Evolutionary conservation across 2,329 filamentous ascomycete species (phyloP), one percentile per base, ranked within the genome.

Genomic region (Ilyonectria robusta): DNA sequence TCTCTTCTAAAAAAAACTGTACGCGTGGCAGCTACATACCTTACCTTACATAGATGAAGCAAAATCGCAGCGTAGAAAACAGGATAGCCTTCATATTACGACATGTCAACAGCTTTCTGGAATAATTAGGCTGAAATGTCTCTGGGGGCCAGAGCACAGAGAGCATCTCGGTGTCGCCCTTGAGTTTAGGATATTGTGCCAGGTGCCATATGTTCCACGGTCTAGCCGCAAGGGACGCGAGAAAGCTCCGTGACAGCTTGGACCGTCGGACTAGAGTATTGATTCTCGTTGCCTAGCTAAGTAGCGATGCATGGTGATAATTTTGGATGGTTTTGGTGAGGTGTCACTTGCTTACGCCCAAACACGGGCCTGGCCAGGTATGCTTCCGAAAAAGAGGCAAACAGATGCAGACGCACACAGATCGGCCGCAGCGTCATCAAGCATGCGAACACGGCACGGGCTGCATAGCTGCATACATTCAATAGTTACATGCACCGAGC

Each of bases 391-490:
- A 42, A 17, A 42, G 7, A 42, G 40, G 5, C 15, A 17, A 15
- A 7, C 17, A 19, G 15, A 42, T n/a, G 15, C 40, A 42, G 40
- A 42, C 17, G 7, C 6, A 17, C 40, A 42, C 15, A 42, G 40
- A 15, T 42, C n/a, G 40, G 40, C 40, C 40, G n/a, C 40, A 7
- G 40, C 40, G n/a, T n/a, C 15, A 42, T 42, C 2, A 2, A n/a
- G 15, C n/a, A n/a, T 6, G 15, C n/a, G 40, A 17, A n/a, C 40
- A 42, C 15, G 15, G 40, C 40, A 42, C 7, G 17, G 15, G 40
- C 40, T n/a, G 15, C 40, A 53, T 23, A 53, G 17, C 26, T 31
- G 31, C 50, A 53, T 53, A 53, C 29, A 35, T 48, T 40, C 37
- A n/a, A 15, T n/a, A 35, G 31, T n/a, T 33, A 44, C 21, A 54